A percentile compares a stretch with the other conserved stretches of the same genome.
Evolutionary conservation across 2,329 filamentous ascomycete species (phyloP).

Genomic region (Fusarium citri): DNA sequence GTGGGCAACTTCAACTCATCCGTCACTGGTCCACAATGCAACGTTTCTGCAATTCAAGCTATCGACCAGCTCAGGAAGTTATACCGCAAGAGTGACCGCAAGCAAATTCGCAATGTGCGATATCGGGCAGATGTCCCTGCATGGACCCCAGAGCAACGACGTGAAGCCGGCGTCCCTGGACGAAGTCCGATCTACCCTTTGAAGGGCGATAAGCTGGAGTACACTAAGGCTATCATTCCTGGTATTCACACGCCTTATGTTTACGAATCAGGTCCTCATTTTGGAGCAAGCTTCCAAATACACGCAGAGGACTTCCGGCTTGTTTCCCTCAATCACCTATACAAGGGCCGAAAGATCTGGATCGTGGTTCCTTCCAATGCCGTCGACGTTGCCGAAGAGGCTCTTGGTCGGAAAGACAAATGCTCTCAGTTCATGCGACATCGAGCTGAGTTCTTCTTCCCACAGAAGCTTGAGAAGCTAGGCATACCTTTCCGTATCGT

Average conservation of each 20-base stretch:
- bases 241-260: conserved; percentile 57
- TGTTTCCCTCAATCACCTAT: conserved; percentile 54
- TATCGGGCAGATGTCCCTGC: conserved; percentile 55
- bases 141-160: conserved; percentile 52
- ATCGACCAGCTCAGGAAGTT: conserved; percentile 51
- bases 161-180: conserved; percentile 52
- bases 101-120: conserved; percentile 53
- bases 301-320: conserved; percentile 56
- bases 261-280: conserved; percentile 54
- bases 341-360: conserved; percentile 56
- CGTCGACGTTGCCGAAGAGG: conserved; percentile 51
- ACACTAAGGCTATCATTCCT: conserved; percentile 53
- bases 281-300: conserved; percentile 55
- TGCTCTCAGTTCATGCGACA: conserved; percentile 58
- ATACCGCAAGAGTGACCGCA: conserved; percentile 52
- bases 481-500: conserved; percentile 54
- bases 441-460: conserved; percentile 56
- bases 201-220: conserved; percentile 53
- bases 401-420: conserved; percentile 48
- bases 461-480: conserved; percentile 54
- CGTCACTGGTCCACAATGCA: conserved; percentile 40
- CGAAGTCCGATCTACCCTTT: conserved; percentile 54
- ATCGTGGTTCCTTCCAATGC: conserved; percentile 53
- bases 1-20: conserved; percentile 50
- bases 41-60: conserved; percentile 43